Evolutionary conservation across 768 basidiomycete species (phyloP).

Genomic region (Mycena indigotica): DNA sequence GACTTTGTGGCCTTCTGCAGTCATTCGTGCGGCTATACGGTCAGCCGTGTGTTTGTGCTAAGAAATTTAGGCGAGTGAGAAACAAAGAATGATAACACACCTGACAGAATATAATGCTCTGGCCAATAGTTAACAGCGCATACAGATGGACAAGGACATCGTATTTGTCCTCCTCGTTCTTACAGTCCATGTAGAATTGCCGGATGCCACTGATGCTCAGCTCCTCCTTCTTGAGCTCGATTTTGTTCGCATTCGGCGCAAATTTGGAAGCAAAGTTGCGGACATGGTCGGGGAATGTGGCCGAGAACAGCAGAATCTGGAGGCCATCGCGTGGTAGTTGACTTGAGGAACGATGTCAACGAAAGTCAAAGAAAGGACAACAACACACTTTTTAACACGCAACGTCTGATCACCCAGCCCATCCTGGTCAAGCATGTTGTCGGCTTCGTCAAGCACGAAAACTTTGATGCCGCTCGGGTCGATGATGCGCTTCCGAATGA

Average conservation of each 20-base stretch:
- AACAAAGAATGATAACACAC: constrained; percentile 43
- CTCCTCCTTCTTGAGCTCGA: constrained; percentile 92
- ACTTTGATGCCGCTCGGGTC: constrained; percentile 83
- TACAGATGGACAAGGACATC: constrained; percentile 92
- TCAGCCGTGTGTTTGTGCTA: constrained; percentile 93
- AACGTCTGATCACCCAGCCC: constrained; percentile 93
- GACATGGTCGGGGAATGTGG: constrained; percentile 95
- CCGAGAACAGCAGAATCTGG: constrained; percentile 96
- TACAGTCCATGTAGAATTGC: constrained; percentile 98
- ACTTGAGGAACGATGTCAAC: constrained; percentile 35
- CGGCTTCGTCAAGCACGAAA: constrained; percentile 96
- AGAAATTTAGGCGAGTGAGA: neutral
- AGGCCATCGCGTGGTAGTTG: constrained; percentile 54
- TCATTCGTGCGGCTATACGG: constrained; percentile 88
- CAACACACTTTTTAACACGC: constrained; percentile 87
- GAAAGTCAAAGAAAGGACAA: neutral
- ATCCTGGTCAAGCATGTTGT: constrained; percentile 97
- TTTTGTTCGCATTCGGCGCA: constrained; percentile 94
- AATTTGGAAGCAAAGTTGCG: constrained; percentile 90
- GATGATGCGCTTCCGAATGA: constrained; percentile 74
- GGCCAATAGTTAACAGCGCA: constrained; percentile 88
- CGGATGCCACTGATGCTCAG: constrained; percentile 91
- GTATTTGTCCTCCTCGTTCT: constrained; percentile 89
- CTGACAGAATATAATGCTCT: constrained; percentile 98
- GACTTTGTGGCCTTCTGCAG: constrained; percentile 91